A percentile compares a stretch with the other conserved stretches of the same genome.
These are phyloP conservation scores for Neurospora sp. DNA, from an alignment of 495 filamentous ascomycete genomes.

Conservation along the genomic window DNA sequence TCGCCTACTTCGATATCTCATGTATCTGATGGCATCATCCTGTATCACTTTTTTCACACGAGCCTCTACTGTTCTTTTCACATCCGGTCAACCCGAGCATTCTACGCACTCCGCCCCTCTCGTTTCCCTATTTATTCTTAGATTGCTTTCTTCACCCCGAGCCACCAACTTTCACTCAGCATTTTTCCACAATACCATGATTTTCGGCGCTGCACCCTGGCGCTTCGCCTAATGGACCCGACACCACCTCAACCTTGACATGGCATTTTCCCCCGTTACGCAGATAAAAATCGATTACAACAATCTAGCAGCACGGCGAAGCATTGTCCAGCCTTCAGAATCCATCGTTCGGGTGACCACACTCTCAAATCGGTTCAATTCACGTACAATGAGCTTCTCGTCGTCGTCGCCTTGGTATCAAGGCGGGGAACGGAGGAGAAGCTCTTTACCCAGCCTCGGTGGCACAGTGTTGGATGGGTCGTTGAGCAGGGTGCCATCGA, in stretches of 20 bases:
- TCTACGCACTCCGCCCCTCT: background rate
- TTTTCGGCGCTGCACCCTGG: background rate
- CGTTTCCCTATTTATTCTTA: background rate
- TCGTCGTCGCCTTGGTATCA: background rate
- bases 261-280: background rate
- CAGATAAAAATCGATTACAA: background rate
- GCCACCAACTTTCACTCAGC: background rate
- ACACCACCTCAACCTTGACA: background rate
- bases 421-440: background rate
- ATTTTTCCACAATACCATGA: background rate
- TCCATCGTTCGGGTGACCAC: background rate
- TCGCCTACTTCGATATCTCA: background rate
- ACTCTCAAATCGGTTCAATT: background rate
- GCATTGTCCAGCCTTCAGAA: background rate
- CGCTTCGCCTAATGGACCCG: background rate
- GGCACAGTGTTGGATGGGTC: constrained; percentile 3
- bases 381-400: background rate
- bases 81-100: background rate
- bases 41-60: background rate
- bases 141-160: background rate
- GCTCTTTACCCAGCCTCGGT: background rate
- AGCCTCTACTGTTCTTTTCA: background rate
- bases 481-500: background rate
- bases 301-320: background rate
- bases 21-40: background rate